Percentiles rank a stretch among this genome's conserved stretches.
These are phyloP conservation scores for Acrocalymma vagum DNA, from an alignment of 2,329 filamentous ascomycete species.

Conservation along the genomic window DNA sequence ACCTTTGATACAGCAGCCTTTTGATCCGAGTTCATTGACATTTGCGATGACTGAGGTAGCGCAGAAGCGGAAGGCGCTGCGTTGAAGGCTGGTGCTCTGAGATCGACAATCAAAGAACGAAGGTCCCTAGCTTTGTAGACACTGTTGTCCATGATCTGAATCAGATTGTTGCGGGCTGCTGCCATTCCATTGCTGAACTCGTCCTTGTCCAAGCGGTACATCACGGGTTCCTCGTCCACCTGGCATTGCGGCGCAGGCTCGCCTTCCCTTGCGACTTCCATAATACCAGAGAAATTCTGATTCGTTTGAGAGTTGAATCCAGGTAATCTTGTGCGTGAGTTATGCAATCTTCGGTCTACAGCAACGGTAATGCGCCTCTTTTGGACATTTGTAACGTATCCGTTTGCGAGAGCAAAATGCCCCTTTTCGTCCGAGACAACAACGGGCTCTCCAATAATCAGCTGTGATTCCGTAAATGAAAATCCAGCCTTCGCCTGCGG, in stretches of 20 bases:
- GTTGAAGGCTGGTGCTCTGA: conserved; percentile 77
- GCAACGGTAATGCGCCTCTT: conserved; percentile 83
- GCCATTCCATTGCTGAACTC: conserved; percentile 99
- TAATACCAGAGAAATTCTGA: conserved; percentile 89
- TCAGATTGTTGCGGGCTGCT: conserved; percentile 89
- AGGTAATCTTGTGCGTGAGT: conserved; percentile 76
- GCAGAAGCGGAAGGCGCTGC: conserved; percentile 68
- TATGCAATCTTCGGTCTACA: conserved; percentile 89
- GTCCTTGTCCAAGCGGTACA: conserved; percentile 93
- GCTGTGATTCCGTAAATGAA: conserved; percentile 90
- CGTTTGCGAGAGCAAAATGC: conserved; percentile 93
- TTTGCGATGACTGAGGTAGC: conserved; percentile 61
- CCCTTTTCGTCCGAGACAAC: conserved; percentile 96
- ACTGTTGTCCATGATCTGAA: conserved; percentile 87
- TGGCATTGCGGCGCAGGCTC: conserved; percentile 33
- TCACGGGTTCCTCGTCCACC: conserved; percentile 63
- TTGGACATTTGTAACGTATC: conserved; percentile 82
- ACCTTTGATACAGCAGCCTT: conserved; percentile 88
- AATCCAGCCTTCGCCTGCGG: conserved; percentile 68
- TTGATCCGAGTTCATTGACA: conserved; percentile 86
- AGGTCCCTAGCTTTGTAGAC: conserved; percentile 75
- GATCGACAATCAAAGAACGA: conserved; percentile 81
- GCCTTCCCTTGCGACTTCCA: conserved; percentile 76
- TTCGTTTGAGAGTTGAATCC: conserved; percentile 81
- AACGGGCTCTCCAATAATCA: conserved; percentile 86